Percentiles rank a stretch among this genome's conserved stretches.
Evolutionary conservation across 176 grass and related monocot species (phyloP).

Genomic region (Eragrostis nindensis): DNA sequence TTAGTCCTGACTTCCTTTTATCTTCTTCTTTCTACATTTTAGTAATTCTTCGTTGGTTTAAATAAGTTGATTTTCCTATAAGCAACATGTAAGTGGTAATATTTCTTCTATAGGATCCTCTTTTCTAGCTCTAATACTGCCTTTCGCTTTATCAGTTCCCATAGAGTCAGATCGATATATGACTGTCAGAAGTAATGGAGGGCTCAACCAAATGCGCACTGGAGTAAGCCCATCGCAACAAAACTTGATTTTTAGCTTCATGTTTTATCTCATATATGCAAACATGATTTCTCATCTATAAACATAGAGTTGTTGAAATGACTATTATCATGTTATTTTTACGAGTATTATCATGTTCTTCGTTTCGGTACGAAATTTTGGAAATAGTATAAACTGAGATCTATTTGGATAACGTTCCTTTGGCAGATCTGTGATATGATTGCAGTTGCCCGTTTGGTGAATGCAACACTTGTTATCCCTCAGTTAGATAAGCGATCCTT

Average conservation of each 20-base stretch:
- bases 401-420: constrained; percentile 32
- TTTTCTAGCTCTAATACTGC: constrained; percentile 8
- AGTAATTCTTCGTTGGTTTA: constrained; percentile 27
- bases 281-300: constrained; percentile 7
- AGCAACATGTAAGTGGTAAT: neutral
- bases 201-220: constrained; percentile 98
- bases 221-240: constrained; percentile 65
- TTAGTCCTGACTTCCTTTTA: neutral
- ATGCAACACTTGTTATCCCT: constrained; percentile 94
- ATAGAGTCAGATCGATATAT: constrained; percentile 58
- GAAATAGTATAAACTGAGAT: neutral
- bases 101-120: constrained; percentile 1
- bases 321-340: neutral
- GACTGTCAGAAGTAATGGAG: constrained; percentile 95
- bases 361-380: constrained; percentile 4
- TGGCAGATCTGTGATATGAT: constrained; percentile 94
- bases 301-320: neutral
- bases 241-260: constrained; percentile 3
- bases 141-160: constrained; percentile 52
- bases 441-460: constrained; percentile 87
- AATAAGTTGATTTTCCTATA: neutral
- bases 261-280: constrained; percentile 13
- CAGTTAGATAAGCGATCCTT: constrained; percentile 92
- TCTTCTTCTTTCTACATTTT: neutral
- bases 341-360: constrained; percentile 5